These are phyloP conservation scores for Trametes sp. DNA, from an alignment of 1,284 basidiomycete genomes.

Conservation along the genomic window DNA sequence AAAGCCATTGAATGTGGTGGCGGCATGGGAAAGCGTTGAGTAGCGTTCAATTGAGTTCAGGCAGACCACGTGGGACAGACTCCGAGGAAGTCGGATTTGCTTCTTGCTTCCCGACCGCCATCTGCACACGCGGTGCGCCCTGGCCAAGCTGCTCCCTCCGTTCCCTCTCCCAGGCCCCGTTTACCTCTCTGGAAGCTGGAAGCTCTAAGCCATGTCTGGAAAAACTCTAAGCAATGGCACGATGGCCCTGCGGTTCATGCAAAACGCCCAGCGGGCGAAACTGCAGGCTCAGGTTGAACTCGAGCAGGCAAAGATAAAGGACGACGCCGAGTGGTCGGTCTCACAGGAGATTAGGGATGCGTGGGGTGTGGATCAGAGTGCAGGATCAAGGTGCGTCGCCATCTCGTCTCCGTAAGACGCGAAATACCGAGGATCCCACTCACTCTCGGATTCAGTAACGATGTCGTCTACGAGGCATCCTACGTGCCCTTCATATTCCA, in stretches of 20 bases:
- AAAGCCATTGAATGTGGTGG: background rate
- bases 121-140: background rate
- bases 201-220: slow-evolving; percentile 49
- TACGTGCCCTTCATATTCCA: slow-evolving; percentile 77
- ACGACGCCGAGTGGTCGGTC: slow-evolving; percentile 77
- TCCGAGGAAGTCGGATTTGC: slow-evolving; percentile 14
- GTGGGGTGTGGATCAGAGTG: slow-evolving; percentile 54
- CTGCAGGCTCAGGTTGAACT: slow-evolving; percentile 57
- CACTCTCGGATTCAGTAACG: slow-evolving; percentile 28
- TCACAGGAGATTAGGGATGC: slow-evolving; percentile 60
- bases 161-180: background rate
- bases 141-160: background rate
- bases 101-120: slow-evolving; percentile 13
- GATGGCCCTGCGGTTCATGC: slow-evolving; percentile 78
- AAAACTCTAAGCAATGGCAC: slow-evolving; percentile 73
- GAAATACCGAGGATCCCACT: slow-evolving; percentile 14
- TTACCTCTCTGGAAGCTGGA: background rate
- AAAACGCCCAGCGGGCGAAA: slow-evolving; percentile 69
- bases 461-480: slow-evolving; percentile 65
- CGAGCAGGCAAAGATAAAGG: slow-evolving; percentile 64
- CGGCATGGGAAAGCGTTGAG: slow-evolving; percentile 7
- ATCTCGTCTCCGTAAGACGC: background rate
- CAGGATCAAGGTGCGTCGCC: slow-evolving; percentile 42
- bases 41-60: background rate
- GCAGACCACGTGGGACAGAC: background rate